These are phyloP conservation scores for Alternaria rosae DNA, from an alignment of 2,329 filamentous ascomycete species.

Conservation along the genomic window DNA sequence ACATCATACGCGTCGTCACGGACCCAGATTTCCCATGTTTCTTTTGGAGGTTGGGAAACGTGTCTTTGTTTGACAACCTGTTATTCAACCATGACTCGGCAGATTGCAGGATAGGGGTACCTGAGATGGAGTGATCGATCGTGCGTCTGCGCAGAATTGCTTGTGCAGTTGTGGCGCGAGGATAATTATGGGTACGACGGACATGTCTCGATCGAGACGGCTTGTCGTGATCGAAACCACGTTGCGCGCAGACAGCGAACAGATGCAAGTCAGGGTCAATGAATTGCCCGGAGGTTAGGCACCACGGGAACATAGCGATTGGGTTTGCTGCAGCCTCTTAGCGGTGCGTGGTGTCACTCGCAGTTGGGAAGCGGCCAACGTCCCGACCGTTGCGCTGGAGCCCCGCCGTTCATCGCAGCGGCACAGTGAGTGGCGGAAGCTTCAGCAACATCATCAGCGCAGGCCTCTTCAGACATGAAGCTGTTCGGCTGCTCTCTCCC, in stretches of 20 bases:
- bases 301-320: conserved; percentile 1
- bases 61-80: conserved; percentile 1
- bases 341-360: conserved; percentile 11
- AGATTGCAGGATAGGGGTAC: not conserved
- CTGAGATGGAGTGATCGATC: not conserved
- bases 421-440: not conserved
- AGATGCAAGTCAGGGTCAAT: not conserved
- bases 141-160: conserved; percentile 5
- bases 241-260: not conserved
- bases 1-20: conserved; percentile 27
- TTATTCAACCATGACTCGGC: conserved; percentile 6
- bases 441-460: not conserved
- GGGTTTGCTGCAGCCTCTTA: conserved; percentile 7
- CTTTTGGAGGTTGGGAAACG: not conserved
- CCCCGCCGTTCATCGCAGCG: conserved; percentile 10
- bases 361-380: conserved; percentile 14
- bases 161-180: conserved; percentile 13
- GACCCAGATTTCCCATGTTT: conserved; percentile 11
- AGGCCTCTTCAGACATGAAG: not conserved
- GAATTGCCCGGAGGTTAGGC: not conserved
- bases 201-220: conserved; percentile 1
- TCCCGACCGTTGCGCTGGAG: conserved; percentile 15
- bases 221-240: not conserved
- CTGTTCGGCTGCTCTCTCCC: conserved; percentile 5
- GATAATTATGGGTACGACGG: conserved; percentile 6